Evolutionary conservation across 1,284 basidiomycete species (phyloP).

Genomic region (Farysia itapuensis): DNA sequence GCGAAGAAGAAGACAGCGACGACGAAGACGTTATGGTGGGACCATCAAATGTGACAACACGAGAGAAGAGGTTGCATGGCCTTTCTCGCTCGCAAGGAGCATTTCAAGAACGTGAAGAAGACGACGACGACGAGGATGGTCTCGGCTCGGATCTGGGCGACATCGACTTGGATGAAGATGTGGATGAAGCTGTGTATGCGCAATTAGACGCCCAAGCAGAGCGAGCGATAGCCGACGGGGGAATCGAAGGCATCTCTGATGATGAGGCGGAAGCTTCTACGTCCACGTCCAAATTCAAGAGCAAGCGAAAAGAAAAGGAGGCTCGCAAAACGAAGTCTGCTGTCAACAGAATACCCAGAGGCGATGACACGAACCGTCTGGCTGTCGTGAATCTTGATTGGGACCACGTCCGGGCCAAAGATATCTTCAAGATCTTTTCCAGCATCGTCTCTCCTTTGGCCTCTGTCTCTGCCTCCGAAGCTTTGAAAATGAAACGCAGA

Average conservation of each 20-base stretch:
- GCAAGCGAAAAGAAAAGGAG: conserved; percentile 20
- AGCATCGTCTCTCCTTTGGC: conserved; percentile 70
- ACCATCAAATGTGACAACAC: conserved; percentile 25
- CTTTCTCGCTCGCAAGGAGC: no score
- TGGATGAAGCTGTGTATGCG: conserved; percentile 64
- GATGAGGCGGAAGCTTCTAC: conserved; percentile 12
- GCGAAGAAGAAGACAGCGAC: conserved; percentile 66
- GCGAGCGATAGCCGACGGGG: conserved; percentile 33
- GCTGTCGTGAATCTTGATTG: conserved; percentile 97
- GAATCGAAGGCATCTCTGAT: conserved; percentile 31
- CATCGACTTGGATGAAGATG: conserved; percentile 76
- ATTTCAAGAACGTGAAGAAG: conserved; percentile 9
- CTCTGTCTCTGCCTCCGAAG: conserved; percentile 24
- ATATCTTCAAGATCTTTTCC: conserved; percentile 89
- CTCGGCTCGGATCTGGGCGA: conserved; percentile 43
- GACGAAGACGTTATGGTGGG: conserved; percentile 47
- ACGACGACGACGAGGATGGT: conserved; percentile 37
- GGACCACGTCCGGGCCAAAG: conserved; percentile 89
- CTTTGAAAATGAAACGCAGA: conserved; percentile 13
- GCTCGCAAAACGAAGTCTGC: conserved; percentile 60
- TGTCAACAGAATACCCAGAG: conserved; percentile 36
- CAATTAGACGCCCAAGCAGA: conserved; percentile 75
- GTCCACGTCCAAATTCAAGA: conserved; percentile 60
- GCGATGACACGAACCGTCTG: conserved; percentile 65
- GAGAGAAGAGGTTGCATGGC: conserved; percentile 28